Percentiles rank a stretch among this genome's conserved stretches.
Conservation (phyloP, 805 yeast species). For the Candida yuanshanica region DNA sequence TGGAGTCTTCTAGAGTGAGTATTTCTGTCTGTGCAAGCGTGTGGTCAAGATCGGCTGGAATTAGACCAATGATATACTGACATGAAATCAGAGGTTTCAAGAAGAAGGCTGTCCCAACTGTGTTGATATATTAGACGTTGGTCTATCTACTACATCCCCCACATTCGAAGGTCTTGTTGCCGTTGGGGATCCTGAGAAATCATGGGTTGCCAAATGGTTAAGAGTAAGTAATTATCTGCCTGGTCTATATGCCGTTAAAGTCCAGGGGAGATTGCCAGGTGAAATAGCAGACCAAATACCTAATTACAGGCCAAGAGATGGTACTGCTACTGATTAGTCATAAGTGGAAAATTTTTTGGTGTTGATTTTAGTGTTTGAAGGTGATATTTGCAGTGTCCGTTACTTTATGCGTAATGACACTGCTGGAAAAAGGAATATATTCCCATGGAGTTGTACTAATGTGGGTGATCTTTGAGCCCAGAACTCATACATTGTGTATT, state of each 20-base stretch:
- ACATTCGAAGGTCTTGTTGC: constrained; percentile 95
- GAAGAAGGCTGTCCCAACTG: constrained; percentile 95
- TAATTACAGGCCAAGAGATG: constrained; percentile 91
- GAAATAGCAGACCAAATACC: constrained; percentile 73
- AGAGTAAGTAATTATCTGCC: constrained; percentile 84
- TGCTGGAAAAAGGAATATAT: not conserved
- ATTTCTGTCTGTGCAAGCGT: not conserved
- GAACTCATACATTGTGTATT: not conserved
- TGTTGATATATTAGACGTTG: constrained; percentile 81
- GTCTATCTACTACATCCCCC: constrained; percentile 88
- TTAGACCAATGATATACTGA: too few relatives aligned
- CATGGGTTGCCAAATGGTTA: constrained; percentile 97
- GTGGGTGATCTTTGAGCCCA: too few relatives aligned
- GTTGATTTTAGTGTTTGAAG: not conserved
- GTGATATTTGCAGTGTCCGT: not conserved
- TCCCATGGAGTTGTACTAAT: not conserved
- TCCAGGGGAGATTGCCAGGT: constrained; percentile 85
- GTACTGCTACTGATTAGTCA: constrained; percentile 62
- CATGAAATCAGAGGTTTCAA: constrained; percentile 46
- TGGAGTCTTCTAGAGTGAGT: constrained; percentile 67
- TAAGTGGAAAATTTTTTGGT: not conserved
- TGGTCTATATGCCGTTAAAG: constrained; percentile 91
- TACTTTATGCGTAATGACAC: not conserved
- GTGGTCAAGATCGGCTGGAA: not conserved
- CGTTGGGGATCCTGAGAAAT: constrained; percentile 71